Percentiles rank a stretch among this genome's conserved stretches.
Evolutionary conservation across 2,329 filamentous ascomycete species (phyloP).

Genomic region (Exophiala oligosperma): DNA sequence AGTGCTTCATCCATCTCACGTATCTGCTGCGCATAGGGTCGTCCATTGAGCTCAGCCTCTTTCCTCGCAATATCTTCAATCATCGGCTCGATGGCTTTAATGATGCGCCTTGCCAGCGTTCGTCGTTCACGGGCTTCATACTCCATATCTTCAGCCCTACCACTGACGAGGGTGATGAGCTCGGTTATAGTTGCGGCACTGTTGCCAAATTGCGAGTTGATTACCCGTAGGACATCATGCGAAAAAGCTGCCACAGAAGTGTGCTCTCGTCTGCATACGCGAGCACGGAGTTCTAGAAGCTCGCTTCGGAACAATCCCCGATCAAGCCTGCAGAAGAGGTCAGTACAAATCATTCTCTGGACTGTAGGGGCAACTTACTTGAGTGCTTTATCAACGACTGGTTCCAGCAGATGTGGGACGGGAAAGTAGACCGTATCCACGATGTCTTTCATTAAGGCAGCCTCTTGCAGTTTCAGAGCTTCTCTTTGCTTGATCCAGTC

Average conservation of each 20-base stretch:
- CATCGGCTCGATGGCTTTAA: slow-evolving; percentile 76
- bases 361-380: slow-evolving; percentile 60
- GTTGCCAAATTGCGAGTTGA: slow-evolving; percentile 56
- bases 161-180: slow-evolving; percentile 52
- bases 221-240: slow-evolving; percentile 56
- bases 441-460: slow-evolving; percentile 73
- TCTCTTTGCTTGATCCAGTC: slow-evolving; percentile 74
- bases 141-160: slow-evolving; percentile 45
- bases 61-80: slow-evolving; percentile 74
- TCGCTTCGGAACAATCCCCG: slow-evolving; percentile 57
- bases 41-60: slow-evolving; percentile 77
- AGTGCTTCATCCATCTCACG: slow-evolving; percentile 73
- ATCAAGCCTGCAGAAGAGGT: slow-evolving; percentile 36
- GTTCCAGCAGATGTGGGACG: slow-evolving; percentile 71
- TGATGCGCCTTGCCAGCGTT: slow-evolving; percentile 83
- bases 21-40: slow-evolving; percentile 67
- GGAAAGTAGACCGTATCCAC: slow-evolving; percentile 93
- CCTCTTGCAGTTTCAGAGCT: slow-evolving; percentile 71
- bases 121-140: slow-evolving; percentile 77
- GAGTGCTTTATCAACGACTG: slow-evolving; percentile 77
- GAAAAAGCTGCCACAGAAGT: slow-evolving; percentile 63
- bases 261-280: slow-evolving; percentile 58
- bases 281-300: slow-evolving; percentile 53
- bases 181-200: slow-evolving; percentile 48
- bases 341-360: slow-evolving; percentile 15